These are phyloP conservation scores for Talaromyces borbonicus DNA, from an alignment of 495 filamentous ascomycete genomes.

Conservation along the genomic window DNA sequence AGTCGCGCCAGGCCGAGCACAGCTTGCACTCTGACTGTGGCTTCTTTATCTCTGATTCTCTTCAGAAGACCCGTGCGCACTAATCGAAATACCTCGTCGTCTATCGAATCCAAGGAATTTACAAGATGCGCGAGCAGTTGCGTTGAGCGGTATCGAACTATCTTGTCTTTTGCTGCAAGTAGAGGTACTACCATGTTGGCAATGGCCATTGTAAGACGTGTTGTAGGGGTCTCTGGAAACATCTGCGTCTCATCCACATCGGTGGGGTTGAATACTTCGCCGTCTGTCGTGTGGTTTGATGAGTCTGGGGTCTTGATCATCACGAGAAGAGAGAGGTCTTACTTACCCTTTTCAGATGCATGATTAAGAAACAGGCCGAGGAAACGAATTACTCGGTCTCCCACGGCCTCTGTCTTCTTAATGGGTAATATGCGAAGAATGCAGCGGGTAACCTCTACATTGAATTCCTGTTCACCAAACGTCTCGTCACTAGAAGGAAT, in stretches of 20 bases:
- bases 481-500: slow-evolving; percentile 38
- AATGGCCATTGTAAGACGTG: slow-evolving; percentile 64
- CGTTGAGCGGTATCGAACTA: slow-evolving; percentile 78
- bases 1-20: slow-evolving; percentile 78
- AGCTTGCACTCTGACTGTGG: slow-evolving; percentile 86
- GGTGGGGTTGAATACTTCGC: slow-evolving; percentile 32
- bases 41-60: slow-evolving; percentile 85
- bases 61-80: slow-evolving; percentile 67
- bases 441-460: slow-evolving; percentile 71
- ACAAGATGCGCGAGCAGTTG: slow-evolving; percentile 82
- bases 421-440: slow-evolving; percentile 71
- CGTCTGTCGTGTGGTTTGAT: slow-evolving; percentile 26
- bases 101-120: slow-evolving; percentile 82
- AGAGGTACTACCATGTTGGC: slow-evolving; percentile 59
- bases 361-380: slow-evolving; percentile 74
- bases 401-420: slow-evolving; percentile 86
- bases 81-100: slow-evolving; percentile 78
- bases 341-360: slow-evolving; percentile 68
- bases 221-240: slow-evolving; percentile 70
- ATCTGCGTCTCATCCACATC: slow-evolving; percentile 43
- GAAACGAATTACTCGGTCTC: slow-evolving; percentile 77
- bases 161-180: slow-evolving; percentile 77
- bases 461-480: slow-evolving; percentile 77
- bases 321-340: no score
- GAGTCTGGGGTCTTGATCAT: neutral